Conservation (phyloP, 352 stramenopile species). For the Aphanomyces stellatus region DNA sequence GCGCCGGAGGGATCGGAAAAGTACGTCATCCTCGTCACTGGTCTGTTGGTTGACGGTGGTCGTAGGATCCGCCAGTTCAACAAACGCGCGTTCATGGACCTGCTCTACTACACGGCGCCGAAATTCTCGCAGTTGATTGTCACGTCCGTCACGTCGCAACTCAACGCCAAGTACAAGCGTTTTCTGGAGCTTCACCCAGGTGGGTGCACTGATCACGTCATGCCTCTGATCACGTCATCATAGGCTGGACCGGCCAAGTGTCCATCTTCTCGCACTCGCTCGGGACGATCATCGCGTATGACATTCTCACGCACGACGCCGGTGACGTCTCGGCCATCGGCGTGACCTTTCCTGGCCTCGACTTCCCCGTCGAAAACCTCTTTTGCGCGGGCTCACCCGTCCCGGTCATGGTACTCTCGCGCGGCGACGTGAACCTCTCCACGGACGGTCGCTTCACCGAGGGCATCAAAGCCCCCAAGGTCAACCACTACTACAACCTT, state of each 20-base stretch:
- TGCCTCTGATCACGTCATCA: background rate
- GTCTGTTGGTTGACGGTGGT: background rate
- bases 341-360: constrained; percentile 61
- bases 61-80: constrained; percentile 85
- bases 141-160: constrained; percentile 80
- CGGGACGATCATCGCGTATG: constrained; percentile 87
- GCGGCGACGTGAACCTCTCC: constrained; percentile 66
- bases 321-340: constrained; percentile 53
- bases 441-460: constrained; percentile 55
- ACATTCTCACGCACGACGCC: constrained; percentile 78
- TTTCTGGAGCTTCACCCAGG: constrained; percentile 83
- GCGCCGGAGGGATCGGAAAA: constrained; percentile 59
- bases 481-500: constrained; percentile 85
- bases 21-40: constrained; percentile 28
- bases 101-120: constrained; percentile 90
- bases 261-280: constrained; percentile 88
- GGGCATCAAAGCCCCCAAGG: constrained; percentile 64
- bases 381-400: constrained; percentile 79
- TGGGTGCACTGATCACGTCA: constrained; percentile 12
- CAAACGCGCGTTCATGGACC: constrained; percentile 92
- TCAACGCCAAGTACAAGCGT: constrained; percentile 86
- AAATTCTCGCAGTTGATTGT: constrained; percentile 88
- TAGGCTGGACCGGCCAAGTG: constrained; percentile 80
- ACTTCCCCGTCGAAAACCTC: constrained; percentile 84
- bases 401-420: constrained; percentile 72